Conservation (phyloP, 768 basidiomycete genomes). For the Kondoa subrosea region DNA sequence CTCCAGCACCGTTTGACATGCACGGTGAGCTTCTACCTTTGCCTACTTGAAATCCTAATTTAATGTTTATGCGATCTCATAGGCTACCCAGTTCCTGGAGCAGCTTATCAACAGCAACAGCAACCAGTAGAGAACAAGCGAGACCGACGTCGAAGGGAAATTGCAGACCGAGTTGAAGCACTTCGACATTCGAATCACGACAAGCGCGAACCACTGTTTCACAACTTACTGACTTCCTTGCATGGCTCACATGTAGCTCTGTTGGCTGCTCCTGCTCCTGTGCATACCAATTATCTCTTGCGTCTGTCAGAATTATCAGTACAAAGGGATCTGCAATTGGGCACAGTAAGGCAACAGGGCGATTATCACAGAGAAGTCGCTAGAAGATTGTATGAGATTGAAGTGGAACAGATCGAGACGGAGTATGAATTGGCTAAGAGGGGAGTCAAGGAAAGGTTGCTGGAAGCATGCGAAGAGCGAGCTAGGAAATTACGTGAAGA, state of each 20-base stretch:
- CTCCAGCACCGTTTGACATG: too few species aligned
- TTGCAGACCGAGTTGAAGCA: slow-evolving; percentile 36
- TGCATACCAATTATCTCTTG: slow-evolving; percentile 17
- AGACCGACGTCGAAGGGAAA: slow-evolving; percentile 30
- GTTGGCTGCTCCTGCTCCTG: slow-evolving; percentile 8
- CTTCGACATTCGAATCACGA: slow-evolving; percentile 34
- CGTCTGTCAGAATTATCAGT: slow-evolving; percentile 26
- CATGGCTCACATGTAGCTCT: slow-evolving; percentile 13
- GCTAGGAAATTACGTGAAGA: slow-evolving; percentile 35
- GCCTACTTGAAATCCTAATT: too few species aligned
- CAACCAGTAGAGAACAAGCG: background rate
- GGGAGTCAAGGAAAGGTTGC: slow-evolving; percentile 32
- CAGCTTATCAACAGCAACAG: too few species aligned
- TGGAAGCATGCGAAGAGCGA: slow-evolving; percentile 35
- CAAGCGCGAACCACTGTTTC: slow-evolving; percentile 28
- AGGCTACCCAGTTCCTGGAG: background rate
- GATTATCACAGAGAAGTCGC: slow-evolving; percentile 33
- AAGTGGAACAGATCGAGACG: slow-evolving; percentile 35
- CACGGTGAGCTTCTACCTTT: too few species aligned
- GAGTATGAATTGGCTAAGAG: slow-evolving; percentile 35
- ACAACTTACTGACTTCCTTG: slow-evolving; percentile 7
- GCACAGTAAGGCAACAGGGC: slow-evolving; percentile 32
- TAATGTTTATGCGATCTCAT: too few species aligned
- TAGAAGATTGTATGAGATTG: slow-evolving; percentile 33
- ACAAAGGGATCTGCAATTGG: slow-evolving; percentile 33